A percentile compares a stretch with the other conserved stretches of the same genome.
These are phyloP conservation scores for Lactifluus subvellereus DNA, from an alignment of 768 basidiomycete species.

Conservation along the genomic window DNA sequence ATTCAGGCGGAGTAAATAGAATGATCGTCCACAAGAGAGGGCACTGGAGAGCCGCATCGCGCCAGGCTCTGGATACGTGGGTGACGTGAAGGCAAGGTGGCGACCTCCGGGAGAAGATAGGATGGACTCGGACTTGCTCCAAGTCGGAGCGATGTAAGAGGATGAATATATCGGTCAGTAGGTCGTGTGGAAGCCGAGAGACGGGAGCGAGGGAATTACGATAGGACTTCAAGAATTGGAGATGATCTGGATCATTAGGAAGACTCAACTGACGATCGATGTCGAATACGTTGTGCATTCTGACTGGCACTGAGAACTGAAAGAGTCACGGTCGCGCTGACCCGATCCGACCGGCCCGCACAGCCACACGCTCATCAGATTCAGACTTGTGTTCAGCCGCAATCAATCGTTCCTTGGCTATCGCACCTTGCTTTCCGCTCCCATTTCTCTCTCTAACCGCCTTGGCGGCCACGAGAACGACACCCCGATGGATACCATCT, in stretches of 20 bases:
- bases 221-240: neutral
- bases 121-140: neutral
- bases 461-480: neutral
- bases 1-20: conserved; percentile 14
- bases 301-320: neutral
- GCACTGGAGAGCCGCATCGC: conserved; percentile 18
- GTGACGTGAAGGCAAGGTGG: conserved; percentile 11
- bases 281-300: neutral
- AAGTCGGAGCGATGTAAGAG: neutral
- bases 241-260: neutral
- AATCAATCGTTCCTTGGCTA: too few species aligned
- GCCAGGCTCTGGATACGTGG: conserved; percentile 23
- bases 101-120: neutral
- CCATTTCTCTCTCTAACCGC: neutral
- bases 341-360: neutral
- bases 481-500: conserved; percentile 54
- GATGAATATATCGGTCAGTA: conserved; percentile 21
- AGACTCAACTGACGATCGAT: neutral
- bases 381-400: too few species aligned
- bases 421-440: neutral
- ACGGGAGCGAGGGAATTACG: conserved; percentile 16
- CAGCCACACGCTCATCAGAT: neutral
- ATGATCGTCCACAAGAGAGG: conserved; percentile 22
- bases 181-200: conserved; percentile 16
- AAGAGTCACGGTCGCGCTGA: too few species aligned